These are phyloP conservation scores for Neckera pumila DNA, from an alignment of 225 moss, liverwort and hornwort genomes.

Conservation along the genomic window DNA sequence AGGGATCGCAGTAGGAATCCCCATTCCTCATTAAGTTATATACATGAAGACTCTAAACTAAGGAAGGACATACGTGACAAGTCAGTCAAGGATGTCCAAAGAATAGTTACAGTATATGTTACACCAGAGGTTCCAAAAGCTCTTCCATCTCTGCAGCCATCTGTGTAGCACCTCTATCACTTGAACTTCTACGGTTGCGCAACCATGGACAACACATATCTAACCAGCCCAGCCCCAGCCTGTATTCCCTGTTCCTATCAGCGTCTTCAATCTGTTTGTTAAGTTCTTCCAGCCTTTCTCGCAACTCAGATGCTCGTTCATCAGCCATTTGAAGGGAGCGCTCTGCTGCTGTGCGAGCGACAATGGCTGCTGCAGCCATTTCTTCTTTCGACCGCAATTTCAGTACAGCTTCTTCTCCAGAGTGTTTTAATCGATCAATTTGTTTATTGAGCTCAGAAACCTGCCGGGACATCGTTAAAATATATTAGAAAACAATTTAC, in stretches of 20 bases:
- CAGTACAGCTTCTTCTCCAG: constrained; percentile 57
- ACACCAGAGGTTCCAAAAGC: constrained; percentile 89
- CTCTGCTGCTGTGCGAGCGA: constrained; percentile 85
- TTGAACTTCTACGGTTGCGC: constrained; percentile 46
- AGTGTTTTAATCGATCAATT: constrained; percentile 43
- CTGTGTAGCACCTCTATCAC: constrained; percentile 29
- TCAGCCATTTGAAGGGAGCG: constrained; percentile 95
- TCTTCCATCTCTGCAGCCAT: constrained; percentile 94
- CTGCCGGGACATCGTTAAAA: constrained; percentile 22
- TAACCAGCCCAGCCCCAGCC: constrained; percentile 44
- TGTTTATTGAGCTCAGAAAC: constrained; percentile 65
- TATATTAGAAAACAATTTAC: background rate
- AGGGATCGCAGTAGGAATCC: background rate
- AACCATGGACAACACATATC: constrained; percentile 94
- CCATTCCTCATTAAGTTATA: constrained; percentile 6
- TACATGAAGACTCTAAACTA: constrained; percentile 14
- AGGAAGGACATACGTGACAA: constrained; percentile 5
- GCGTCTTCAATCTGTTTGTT: constrained; percentile 70
- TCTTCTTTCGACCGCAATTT: constrained; percentile 93
- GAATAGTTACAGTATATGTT: constrained; percentile 26
- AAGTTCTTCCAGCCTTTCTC: constrained; percentile 82
- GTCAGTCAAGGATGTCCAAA: constrained; percentile 21
- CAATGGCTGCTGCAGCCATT: constrained; percentile 86
- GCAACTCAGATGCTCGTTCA: constrained; percentile 79
- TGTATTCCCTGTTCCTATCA: constrained; percentile 56